A percentile compares a stretch with the other conserved stretches of the same genome.
phyloP scores from a whole-genome alignment of 305 asterid species.

The Fraxinus albicans region DNA sequence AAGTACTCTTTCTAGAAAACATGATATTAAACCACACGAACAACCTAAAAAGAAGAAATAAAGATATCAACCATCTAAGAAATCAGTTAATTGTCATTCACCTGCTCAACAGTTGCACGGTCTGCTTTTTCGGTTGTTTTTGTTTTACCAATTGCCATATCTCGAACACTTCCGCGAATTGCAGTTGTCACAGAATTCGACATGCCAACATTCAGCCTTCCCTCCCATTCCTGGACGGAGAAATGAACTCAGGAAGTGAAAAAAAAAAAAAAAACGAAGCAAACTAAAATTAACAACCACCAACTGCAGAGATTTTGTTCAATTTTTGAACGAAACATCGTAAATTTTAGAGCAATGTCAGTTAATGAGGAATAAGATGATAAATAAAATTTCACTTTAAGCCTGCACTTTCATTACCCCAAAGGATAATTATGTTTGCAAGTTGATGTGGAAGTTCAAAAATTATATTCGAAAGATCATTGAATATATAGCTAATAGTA shows the following conservation, averaged over 20 bases:
- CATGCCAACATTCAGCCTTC: slow-evolving; percentile 80
- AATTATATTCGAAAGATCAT: not conserved
- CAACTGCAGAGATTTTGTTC: not conserved
- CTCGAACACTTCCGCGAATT: slow-evolving; percentile 92
- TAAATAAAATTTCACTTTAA: not conserved
- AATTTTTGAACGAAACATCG: not conserved
- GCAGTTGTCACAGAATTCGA: slow-evolving; percentile 96
- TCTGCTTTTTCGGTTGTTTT: slow-evolving; percentile 90
- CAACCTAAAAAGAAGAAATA: not conserved
- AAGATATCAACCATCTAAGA: not conserved
- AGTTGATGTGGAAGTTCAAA: not conserved
- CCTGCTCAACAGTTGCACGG: slow-evolving; percentile 98
- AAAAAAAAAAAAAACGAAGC: too few species aligned
- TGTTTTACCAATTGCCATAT: slow-evolving; percentile 86
- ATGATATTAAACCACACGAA: not conserved
- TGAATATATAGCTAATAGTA: not conserved
- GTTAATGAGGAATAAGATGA: not conserved
- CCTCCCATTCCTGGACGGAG: slow-evolving; percentile 91
- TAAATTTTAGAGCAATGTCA: not conserved
- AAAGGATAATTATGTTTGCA: not conserved
- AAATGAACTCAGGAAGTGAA: slow-evolving; percentile 4
- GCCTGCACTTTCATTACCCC: not conserved
- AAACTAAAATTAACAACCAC: not conserved
- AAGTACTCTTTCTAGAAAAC: not conserved
- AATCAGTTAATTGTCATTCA: slow-evolving; percentile 21